Percentiles rank a stretch among this genome's conserved stretches.
These are phyloP conservation scores for Stipa capillata DNA, from an alignment of 176 grass and related monocot species.

Conservation along the genomic window DNA sequence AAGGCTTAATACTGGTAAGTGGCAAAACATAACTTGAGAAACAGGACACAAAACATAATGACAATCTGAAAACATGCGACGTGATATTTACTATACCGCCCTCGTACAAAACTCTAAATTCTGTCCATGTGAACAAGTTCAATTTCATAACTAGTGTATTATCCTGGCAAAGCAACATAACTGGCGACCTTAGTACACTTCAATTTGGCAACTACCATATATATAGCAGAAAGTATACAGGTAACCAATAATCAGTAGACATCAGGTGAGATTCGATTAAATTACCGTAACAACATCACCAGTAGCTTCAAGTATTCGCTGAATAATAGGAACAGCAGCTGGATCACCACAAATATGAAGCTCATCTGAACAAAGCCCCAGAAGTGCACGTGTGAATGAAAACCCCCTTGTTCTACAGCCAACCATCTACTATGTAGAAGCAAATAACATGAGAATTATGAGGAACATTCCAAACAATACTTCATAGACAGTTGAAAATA, in stretches of 20 bases:
- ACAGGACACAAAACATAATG: neutral
- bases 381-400: conserved; percentile 88
- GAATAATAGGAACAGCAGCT: conserved; percentile 87
- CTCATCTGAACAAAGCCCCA: conserved; percentile 93
- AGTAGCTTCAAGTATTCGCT: conserved; percentile 79
- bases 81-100: neutral
- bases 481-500: conserved; percentile 12
- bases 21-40: neutral
- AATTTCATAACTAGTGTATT: neutral
- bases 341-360: conserved; percentile 97
- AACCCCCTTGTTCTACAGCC: conserved; percentile 87
- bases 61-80: conserved; percentile 3
- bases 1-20: neutral
- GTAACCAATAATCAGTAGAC: neutral
- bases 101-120: neutral
- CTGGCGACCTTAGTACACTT: conserved; percentile 16
- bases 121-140: conserved; percentile 1
- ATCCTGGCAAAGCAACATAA: conserved; percentile 14
- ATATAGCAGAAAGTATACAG: neutral
- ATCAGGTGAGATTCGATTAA: neutral
- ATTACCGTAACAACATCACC: conserved; percentile 82
- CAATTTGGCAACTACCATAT: neutral
- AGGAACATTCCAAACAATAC: conserved; percentile 5
- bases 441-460: conserved; percentile 18
- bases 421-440: conserved; percentile 66